Percentiles rank a stretch among this genome's conserved stretches.
These are phyloP conservation scores for Candida jianshihensis DNA, from an alignment of 805 yeast species.

Conservation along the genomic window DNA sequence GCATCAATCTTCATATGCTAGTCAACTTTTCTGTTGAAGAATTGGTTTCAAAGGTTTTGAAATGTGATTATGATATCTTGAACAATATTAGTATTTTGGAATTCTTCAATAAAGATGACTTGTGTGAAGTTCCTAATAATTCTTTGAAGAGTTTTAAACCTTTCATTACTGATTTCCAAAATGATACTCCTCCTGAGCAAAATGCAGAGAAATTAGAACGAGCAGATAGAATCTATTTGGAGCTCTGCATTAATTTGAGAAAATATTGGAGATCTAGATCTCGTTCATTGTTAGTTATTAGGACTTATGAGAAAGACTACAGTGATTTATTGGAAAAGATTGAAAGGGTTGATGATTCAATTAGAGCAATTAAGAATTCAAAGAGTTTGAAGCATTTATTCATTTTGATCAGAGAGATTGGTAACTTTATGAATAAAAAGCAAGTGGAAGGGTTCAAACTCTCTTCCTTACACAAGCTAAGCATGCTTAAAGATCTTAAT, in stretches of 20 bases:
- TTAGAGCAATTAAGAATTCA: slow-evolving; percentile 57
- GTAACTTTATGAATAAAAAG: slow-evolving; percentile 95
- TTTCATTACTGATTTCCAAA: slow-evolving; percentile 59
- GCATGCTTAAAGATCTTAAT: slow-evolving; percentile 83
- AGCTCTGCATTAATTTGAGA: slow-evolving; percentile 74
- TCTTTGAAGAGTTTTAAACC: slow-evolving; percentile 71
- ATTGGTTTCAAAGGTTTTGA: slow-evolving; percentile 62
- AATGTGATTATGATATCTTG: slow-evolving; percentile 68
- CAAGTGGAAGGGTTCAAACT: slow-evolving; percentile 91
- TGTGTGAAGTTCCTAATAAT: slow-evolving; percentile 68
- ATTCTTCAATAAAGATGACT: slow-evolving; percentile 68
- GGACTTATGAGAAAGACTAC: slow-evolving; percentile 74
- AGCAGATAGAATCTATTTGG: slow-evolving; percentile 80
- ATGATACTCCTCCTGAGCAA: slow-evolving; percentile 44
- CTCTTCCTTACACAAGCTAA: slow-evolving; percentile 82
- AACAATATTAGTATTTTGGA: slow-evolving; percentile 72
- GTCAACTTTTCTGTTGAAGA: slow-evolving; percentile 54
- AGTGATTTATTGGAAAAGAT: slow-evolving; percentile 62
- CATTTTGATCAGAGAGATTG: slow-evolving; percentile 82
- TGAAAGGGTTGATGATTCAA: slow-evolving; percentile 66
- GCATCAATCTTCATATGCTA: slow-evolving; percentile 82
- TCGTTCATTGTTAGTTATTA: slow-evolving; percentile 66
- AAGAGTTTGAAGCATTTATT: slow-evolving; percentile 64
- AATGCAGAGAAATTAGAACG: slow-evolving; percentile 75
- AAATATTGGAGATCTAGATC: slow-evolving; percentile 91